Base-by-base conservation (phyloP, 345 rosid species). In the Eutrema japonicum region DNA sequence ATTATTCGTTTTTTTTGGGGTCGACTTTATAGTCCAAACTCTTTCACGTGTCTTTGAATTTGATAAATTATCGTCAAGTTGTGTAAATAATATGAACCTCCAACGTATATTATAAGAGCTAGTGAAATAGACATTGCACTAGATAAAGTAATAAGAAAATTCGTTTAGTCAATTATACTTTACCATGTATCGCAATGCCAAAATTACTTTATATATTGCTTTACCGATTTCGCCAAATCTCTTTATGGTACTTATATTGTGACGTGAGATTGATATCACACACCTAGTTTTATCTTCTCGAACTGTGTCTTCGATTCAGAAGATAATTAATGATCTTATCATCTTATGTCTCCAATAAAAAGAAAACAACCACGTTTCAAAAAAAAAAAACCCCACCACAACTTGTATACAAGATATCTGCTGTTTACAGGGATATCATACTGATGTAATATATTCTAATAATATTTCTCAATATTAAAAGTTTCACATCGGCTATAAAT, bases 1-100 rank as follows among this genome's bases (percentile, higher is more conserved):
- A 50, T 75, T 33, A 57, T 47, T 47, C 11, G 66, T 30, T 36
- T 46, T 9, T 62, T 10, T 46, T 75, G 46, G 68, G 73, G 48
- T 35, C 63, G 42, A 75, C 48, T 59, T 67, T 33, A 59, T 26
- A 13, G 63, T 68, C 78, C 55, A 67, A 67, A 59, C 48, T 59
- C 61, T 51, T 59, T 68, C 73, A 75, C 78, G 78, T 75, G 78
- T 75, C 68, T 75, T 59, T 75, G 73, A 75, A 67, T 41, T 32
- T 59, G 40, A 66, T 48, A 66, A 60, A 51, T 36, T 10, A 55
- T 65, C 36, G 2, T 1, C 65, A 55, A 26, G 60, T 47, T 14
- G 46, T 41, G 46, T 35, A 60, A 41, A 67, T 13, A 40, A 49
- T 52, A 45, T 52, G 69, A 53, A 60, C 64, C 74, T 60, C 46